Evolutionary conservation across 805 yeast species (phyloP), one percentile per base, ranked within the genome.

Genomic region (Metschnikowia drakensbergensis): DNA sequence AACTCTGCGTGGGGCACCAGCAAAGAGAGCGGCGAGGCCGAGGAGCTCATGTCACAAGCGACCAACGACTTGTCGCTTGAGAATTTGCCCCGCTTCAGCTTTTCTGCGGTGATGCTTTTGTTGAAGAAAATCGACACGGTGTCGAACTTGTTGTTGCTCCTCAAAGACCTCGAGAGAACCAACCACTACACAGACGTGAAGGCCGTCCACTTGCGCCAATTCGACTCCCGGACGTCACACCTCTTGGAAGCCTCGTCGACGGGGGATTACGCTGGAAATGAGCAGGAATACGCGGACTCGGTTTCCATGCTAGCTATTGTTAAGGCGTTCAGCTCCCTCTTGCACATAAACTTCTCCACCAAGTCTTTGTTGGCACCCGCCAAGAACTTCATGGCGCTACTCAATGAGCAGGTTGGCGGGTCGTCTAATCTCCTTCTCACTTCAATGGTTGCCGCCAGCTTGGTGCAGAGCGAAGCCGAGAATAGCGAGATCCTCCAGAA

Each of bases 211-310:
- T 63, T 83, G 49, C 73, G 84, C 49, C 78, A 79, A 36, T 68
- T 84, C 42, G 79, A 86, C 1, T 84, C 85, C 47, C 71, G 91
- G 61, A 83, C 88, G 0, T 81, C 88, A 0, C 87, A 84, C 61
- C 66, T 84, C 45, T 71, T 84, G 46, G 87, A 82, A 57, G 88
- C 87, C 1, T 82, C 89, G 1, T 52, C 59, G 10, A 67, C 75
- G 9, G 55, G 57, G 5, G 64, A 59, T 25, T 36, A 50, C 9
- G 53, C 59, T 2, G 46, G 48, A 17, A 56, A 55, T 38, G 65
- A 64, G 33, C 53, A 48, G 17, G 72, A 68, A 34, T 55, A 53
- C 37, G 58, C 54, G 27, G 62, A 64, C 47, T 63, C 69, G 17
- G 58, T 66, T 2, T 65, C 75, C 3, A 61, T 71, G 17, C 61